phyloP scores from a whole-genome alignment of 495 filamentous ascomycete genomes.

The Penicillium macrosclerotiorum region DNA sequence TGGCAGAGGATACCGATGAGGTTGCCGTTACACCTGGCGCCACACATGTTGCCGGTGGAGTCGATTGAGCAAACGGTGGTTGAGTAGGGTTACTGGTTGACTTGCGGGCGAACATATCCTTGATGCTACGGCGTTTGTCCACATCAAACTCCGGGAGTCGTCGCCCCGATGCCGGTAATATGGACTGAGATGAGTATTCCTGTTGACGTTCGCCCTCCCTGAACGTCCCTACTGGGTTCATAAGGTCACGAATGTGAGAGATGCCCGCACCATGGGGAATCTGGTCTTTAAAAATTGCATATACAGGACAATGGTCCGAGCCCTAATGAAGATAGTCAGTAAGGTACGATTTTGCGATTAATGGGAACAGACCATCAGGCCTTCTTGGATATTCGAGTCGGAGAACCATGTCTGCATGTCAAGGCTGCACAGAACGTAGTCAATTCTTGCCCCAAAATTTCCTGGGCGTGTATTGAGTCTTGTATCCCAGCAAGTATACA shows the following conservation, averaged over 20 bases:
- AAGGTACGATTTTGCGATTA: neutral
- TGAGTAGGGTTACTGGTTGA: conserved; percentile 22
- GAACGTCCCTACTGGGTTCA: conserved; percentile 80
- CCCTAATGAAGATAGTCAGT: conserved; percentile 49
- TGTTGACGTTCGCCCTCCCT: conserved; percentile 63
- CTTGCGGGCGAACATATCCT: conserved; percentile 82
- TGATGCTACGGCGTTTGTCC: conserved; percentile 76
- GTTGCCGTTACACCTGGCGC: neutral
- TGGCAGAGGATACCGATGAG: neutral
- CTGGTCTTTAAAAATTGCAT: conserved; percentile 65
- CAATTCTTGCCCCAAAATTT: conserved; percentile 88
- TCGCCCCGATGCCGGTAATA: conserved; percentile 73
- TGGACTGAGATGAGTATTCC: conserved; percentile 63
- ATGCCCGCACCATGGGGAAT: conserved; percentile 50
- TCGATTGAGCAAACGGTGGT: too few species aligned
- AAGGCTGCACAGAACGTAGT: conserved; percentile 84
- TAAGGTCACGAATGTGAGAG: conserved; percentile 64
- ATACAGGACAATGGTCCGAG: conserved; percentile 96
- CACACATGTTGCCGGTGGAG: neutral
- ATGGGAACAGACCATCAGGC: conserved; percentile 61
- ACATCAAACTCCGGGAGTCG: conserved; percentile 76
- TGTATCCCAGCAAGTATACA: conserved; percentile 96
- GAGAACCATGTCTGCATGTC: conserved; percentile 81
- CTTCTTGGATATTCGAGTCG: conserved; percentile 93
- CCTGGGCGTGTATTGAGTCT: conserved; percentile 83